Conservation (phyloP, 108 stramenopile genomes). For the Tribonema minus region DNA sequence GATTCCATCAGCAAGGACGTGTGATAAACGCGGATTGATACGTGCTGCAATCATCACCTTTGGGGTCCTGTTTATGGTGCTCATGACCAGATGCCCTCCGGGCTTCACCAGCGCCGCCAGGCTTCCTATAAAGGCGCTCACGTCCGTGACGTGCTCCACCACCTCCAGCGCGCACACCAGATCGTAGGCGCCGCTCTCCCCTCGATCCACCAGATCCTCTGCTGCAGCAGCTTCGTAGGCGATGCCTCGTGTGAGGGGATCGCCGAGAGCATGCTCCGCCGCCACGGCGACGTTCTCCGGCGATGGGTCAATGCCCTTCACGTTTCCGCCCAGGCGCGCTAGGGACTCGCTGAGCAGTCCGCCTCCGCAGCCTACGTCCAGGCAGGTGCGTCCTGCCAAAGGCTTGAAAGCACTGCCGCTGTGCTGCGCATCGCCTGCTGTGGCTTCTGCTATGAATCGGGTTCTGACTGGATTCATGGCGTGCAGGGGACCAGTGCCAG, state of each 20-base stretch:
- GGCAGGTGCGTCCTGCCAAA: conserved; percentile 46
- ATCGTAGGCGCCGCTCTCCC: conserved; percentile 59
- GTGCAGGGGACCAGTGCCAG: conserved; percentile 51
- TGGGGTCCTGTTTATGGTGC: conserved; percentile 80
- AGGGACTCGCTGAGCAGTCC: conserved; percentile 74
- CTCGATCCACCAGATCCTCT: conserved; percentile 37
- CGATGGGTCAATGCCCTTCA: conserved; percentile 75
- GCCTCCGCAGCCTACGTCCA: conserved; percentile 90
- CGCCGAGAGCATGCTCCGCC: conserved; percentile 18
- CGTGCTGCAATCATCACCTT: too few relatives aligned
- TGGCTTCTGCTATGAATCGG: conserved; percentile 10
- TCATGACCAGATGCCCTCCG: conserved; percentile 74
- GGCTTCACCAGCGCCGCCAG: conserved; percentile 46
- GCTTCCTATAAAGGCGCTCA: conserved; percentile 51
- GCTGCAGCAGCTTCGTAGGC: conserved; percentile 10
- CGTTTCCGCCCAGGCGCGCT: conserved; percentile 65
- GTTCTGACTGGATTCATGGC: conserved; percentile 50
- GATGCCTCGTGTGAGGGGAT: conserved; percentile 26
- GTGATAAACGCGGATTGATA: too few relatives aligned
- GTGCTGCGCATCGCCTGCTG: neutral
- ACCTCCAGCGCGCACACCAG: conserved; percentile 83
- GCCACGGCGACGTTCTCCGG: conserved; percentile 47
- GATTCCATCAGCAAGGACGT: too few relatives aligned
- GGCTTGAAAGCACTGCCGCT: conserved; percentile 4
- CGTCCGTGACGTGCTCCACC: conserved; percentile 79